Conservation (phyloP, 192 early-diverging fungal genomes). For the Allomyces macrogynus region DNA sequence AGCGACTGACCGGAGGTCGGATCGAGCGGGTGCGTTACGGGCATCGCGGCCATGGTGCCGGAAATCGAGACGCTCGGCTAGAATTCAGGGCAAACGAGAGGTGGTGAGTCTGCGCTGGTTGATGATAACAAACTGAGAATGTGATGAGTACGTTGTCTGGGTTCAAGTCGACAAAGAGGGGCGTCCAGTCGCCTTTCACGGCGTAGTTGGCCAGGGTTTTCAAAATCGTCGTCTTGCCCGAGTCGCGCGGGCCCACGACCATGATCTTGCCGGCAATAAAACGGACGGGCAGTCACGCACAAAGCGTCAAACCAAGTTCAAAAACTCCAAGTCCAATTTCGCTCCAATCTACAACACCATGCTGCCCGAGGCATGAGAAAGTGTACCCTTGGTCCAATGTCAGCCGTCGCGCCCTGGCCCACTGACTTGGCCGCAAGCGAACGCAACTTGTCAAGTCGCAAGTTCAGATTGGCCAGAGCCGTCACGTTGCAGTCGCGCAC, state of each 20-base stretch:
- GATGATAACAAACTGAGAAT: too few relatives aligned
- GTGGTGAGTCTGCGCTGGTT: background rate
- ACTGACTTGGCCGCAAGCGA: too few relatives aligned
- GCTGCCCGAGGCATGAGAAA: background rate
- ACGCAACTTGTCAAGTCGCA: background rate
- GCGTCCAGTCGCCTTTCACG: background rate
- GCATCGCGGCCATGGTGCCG: background rate
- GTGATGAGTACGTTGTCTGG: background rate
- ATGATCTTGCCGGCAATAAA: background rate
- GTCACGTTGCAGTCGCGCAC: background rate
- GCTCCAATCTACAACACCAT: background rate
- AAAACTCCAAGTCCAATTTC: background rate
- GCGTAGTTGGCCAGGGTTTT: background rate
- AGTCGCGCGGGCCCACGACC: background rate
- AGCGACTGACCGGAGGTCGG: background rate
- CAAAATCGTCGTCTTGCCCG: background rate
- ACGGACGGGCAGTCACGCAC: too few relatives aligned
- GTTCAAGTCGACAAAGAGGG: background rate
- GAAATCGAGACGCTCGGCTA: background rate
- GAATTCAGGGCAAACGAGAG: background rate
- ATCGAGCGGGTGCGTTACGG: background rate
- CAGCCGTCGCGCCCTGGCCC: background rate
- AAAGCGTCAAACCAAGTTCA: too few relatives aligned
- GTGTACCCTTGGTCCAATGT: background rate
- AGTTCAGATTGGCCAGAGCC: background rate